Evolutionary conservation across 2,329 filamentous ascomycete genomes (phyloP).

Genomic region (Fusarium nanum): DNA sequence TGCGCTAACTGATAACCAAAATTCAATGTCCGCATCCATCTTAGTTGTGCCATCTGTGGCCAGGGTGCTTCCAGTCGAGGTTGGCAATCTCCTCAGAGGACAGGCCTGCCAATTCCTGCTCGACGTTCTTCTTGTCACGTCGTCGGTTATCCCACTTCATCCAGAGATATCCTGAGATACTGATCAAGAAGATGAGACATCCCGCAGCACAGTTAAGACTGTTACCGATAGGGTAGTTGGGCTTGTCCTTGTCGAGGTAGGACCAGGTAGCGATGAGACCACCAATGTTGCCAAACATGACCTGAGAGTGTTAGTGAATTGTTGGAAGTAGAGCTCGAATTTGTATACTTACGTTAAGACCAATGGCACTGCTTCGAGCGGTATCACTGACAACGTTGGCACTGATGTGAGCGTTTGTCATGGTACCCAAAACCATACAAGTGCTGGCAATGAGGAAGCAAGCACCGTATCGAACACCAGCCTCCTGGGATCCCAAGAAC

Average conservation of each 20-base stretch:
- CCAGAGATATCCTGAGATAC: conserved; percentile 65
- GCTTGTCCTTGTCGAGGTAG: conserved; percentile 71
- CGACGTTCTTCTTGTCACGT: conserved; percentile 65
- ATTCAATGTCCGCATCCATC: neutral
- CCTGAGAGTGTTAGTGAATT: conserved; percentile 27
- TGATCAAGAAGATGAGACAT: conserved; percentile 65
- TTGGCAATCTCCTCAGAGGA: conserved; percentile 66
- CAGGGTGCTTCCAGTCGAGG: conserved; percentile 76
- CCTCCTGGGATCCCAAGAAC: conserved; percentile 65
- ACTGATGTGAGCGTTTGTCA: conserved; percentile 71
- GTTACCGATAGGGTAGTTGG: conserved; percentile 76
- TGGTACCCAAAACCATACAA: conserved; percentile 69
- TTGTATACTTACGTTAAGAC: conserved; percentile 48
- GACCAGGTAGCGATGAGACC: conserved; percentile 74
- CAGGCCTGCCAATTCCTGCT: conserved; percentile 67
- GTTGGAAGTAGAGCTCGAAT: accelerated
- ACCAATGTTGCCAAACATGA: conserved; percentile 61
- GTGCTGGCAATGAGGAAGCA: conserved; percentile 72
- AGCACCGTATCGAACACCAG: conserved; percentile 68
- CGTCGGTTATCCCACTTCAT: conserved; percentile 72
- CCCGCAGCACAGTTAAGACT: conserved; percentile 70
- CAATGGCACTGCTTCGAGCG: conserved; percentile 71
- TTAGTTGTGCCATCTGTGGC: conserved; percentile 67
- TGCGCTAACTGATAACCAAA: conserved; percentile 25
- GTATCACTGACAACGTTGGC: conserved; percentile 76